These are phyloP conservation scores for Lithohypha guttulata DNA, from an alignment of 2,329 filamentous ascomycete species.

Conservation along the genomic window DNA sequence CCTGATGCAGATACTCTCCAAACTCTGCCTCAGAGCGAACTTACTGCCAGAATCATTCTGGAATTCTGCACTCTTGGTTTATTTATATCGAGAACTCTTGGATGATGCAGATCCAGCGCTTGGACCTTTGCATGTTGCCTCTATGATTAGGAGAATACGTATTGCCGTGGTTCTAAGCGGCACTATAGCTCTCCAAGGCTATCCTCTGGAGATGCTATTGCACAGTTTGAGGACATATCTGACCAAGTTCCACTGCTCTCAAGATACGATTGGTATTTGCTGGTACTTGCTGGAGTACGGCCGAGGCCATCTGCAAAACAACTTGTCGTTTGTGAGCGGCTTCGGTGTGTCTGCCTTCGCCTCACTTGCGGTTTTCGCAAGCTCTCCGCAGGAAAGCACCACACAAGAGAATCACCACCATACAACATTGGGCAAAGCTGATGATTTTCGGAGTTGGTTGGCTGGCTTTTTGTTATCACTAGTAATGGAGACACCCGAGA, in stretches of 20 bases:
- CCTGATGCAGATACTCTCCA: slow-evolving; percentile 62
- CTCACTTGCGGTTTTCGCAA: slow-evolving; percentile 65
- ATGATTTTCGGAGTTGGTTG: slow-evolving; percentile 70
- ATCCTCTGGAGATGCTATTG: slow-evolving; percentile 82
- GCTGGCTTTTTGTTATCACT: slow-evolving; percentile 56
- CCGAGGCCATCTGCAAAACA: slow-evolving; percentile 49
- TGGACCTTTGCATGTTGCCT: slow-evolving; percentile 76
- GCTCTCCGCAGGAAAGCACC: slow-evolving; percentile 63
- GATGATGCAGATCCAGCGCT: slow-evolving; percentile 72
- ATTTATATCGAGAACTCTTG: slow-evolving; percentile 65
- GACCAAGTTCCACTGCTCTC: slow-evolving; percentile 73
- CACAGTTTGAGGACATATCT: slow-evolving; percentile 69
- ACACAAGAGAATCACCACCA: slow-evolving; percentile 77
- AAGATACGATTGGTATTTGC: slow-evolving; percentile 77
- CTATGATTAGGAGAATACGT: slow-evolving; percentile 74
- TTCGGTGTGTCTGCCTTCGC: slow-evolving; percentile 69
- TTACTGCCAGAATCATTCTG: slow-evolving; percentile 58
- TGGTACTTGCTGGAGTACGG: slow-evolving; percentile 72
- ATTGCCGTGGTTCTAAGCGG: slow-evolving; percentile 72
- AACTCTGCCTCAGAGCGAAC: slow-evolving; percentile 63
- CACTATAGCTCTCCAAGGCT: slow-evolving; percentile 58
- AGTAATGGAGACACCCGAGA: slow-evolving; percentile 38
- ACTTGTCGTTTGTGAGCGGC: slow-evolving; percentile 68
- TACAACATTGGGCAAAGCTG: slow-evolving; percentile 63
- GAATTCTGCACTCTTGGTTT: slow-evolving; percentile 63